Evolutionary conservation across 108 stramenopile genomes (phyloP), one percentile per base, ranked within the genome.

Genomic region (Skeletonema costatum): DNA sequence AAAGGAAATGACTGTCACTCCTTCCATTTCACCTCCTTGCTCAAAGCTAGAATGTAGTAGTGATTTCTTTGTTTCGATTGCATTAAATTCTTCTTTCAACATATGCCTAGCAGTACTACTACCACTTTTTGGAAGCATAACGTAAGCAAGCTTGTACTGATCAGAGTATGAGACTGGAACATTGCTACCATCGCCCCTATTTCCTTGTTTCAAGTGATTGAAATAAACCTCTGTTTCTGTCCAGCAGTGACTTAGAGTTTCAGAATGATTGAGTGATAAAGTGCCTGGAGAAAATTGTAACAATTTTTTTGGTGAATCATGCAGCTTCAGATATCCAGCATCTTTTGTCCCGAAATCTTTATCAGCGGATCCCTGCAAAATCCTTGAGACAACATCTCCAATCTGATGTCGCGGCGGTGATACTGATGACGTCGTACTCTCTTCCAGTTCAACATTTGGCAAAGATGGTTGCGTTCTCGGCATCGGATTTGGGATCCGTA

Each of bases 71-170:
- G 35, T 38, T 53, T 80, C 79, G 4, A 3, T 38, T 2, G 79
- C 79, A 10, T 69, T 42, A 56, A 80, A 80, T 7, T 74, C 31
- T 39, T 68, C 29, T 35, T 80, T 51, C 17, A 80, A 33, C 72
- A 73, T 67, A 39, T 73, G 38, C 35, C 79, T 21, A 8, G 79
- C 72, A 5, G 79, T 80, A 32, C 73, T 74, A 50, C 66, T 68
- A 33, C 72, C 79, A 36, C 72, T 68, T 56, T 80, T 80, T 17
- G 79, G 79, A 3, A 80, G 16, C 79, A 80, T 73, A 19, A 80
- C 67, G 32, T 80, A 80, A 3, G 73, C 68, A 12, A 80, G 31
- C 21, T 80, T 63, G 67, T 73, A 51, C 56, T 53, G 68, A 1
- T 73, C 72, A 25, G 79, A 73, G 36, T 69, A 74, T 5, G 79